Base-by-base conservation (phyloP, 78 protist genomes). In the Dictyostelium brefeldianum region DNA sequence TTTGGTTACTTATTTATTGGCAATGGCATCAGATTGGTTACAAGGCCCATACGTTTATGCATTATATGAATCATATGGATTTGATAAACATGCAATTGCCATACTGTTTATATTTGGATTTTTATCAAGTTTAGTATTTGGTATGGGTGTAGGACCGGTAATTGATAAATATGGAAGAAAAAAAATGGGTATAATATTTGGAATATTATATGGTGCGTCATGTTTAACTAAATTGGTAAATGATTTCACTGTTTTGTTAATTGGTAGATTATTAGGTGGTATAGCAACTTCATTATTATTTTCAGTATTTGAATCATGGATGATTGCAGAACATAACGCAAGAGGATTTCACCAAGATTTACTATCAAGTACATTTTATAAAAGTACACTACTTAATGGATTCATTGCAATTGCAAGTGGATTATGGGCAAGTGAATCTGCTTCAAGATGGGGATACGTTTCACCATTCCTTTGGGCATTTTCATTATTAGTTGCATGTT, bases 31-130 rank as follows among this genome's bases (percentile, higher is more conserved):
- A 17, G 99, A 98, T 93, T 98, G 99, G 99, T 81, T 98, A 79
- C 98, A 98, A n/a, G 99, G 99, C 0, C 98, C 99, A 9, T 98
- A 98, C 77, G 98, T 98, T 59, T 98, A 98, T 81, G 96, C 89
- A 14, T 95, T 98, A 22, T 98, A 98, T 82, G 89, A 92, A 50
- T 43, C 83, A 5, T 98, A 98, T 91, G 99, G 98, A 57, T 96
- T 89, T 70, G 9, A n/a, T 0, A 46, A 17, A 57, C 59, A 62
- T 25, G 96, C 94, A 48, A 98, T 98, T 54, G 98, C 96, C 22
- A 57, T 43, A 27, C 91, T 99, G 25, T 99, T 98, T 77, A 57
- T 98, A 7, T 95, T 83, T 11, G 99, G 99, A 7, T 99, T 98
- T 82, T 89, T 80, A 8, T 92, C 99, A 46, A 70, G 95, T 20